These are phyloP conservation scores for Mycena pura DNA, from an alignment of 768 basidiomycete genomes.

Conservation along the genomic window DNA sequence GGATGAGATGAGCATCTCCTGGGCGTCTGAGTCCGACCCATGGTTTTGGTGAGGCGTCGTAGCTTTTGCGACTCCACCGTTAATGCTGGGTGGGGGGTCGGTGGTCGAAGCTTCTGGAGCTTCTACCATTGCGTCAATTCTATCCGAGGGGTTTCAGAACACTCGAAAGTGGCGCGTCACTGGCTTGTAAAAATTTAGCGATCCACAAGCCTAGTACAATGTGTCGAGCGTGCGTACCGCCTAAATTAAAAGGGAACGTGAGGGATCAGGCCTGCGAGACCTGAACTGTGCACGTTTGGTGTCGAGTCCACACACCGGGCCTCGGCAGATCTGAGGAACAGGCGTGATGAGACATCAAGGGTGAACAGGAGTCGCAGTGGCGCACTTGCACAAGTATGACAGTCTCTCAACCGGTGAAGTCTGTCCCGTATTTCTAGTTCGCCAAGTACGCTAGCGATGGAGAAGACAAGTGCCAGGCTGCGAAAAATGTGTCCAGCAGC, in stretches of 20 bases:
- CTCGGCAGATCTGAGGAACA: not conserved
- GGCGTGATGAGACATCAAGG: too few species aligned
- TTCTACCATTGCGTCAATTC: conserved; percentile 14
- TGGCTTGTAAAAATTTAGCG: not conserved
- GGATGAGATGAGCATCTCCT: conserved; percentile 82
- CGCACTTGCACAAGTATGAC: too few species aligned
- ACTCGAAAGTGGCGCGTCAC: not conserved
- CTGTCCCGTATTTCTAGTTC: too few species aligned
- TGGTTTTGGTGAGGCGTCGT: conserved; percentile 8
- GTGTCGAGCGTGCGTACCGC: conserved; percentile 14
- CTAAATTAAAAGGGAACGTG: not conserved
- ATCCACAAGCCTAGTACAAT: not conserved
- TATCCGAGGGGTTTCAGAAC: not conserved
- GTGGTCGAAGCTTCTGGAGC: conserved; percentile 2
- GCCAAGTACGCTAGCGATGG: too few species aligned
- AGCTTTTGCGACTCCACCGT: conserved; percentile 6
- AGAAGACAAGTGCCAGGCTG: too few species aligned
- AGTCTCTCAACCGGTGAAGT: too few species aligned
- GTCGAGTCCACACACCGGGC: not conserved
- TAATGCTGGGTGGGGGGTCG: conserved; percentile 15
- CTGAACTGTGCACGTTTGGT: not conserved
- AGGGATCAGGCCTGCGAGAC: not conserved
- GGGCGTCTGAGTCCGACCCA: conserved; percentile 62
- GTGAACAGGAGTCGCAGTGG: too few species aligned
- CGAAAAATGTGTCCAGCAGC: too few species aligned